A percentile compares a stretch with the other conserved stretches of the same genome.
Evolutionary conservation across 371 early-diverging fungal genomes (phyloP).

Genomic region (Mortierella polycephala): DNA sequence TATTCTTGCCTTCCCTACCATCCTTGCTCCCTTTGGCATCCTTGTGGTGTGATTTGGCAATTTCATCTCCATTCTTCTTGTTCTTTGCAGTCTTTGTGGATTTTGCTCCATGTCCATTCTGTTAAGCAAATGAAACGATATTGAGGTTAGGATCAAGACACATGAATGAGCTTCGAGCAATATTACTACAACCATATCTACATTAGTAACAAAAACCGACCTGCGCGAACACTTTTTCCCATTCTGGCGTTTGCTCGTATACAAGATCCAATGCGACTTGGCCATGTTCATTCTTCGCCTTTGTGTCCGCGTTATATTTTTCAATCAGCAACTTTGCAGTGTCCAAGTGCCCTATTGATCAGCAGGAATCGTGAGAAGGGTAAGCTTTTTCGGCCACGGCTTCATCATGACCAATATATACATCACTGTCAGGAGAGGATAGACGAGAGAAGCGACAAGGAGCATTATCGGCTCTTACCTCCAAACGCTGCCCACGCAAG

Average conservation of each 20-base stretch:
- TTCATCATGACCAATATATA: background rate
- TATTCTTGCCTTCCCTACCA: constrained; percentile 34
- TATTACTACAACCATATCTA: too few relatives aligned
- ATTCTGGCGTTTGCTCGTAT: constrained; percentile 68
- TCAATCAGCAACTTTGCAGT: constrained; percentile 68
- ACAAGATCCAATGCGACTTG: constrained; percentile 81
- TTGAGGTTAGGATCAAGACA: too few relatives aligned
- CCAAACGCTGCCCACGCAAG: constrained; percentile 94
- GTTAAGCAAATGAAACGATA: too few relatives aligned
- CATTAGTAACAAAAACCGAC: constrained; percentile 17
- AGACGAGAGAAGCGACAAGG: too few relatives aligned
- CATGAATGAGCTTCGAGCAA: too few relatives aligned
- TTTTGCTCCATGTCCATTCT: constrained; percentile 7
- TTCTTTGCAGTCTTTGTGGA: constrained; percentile 14
- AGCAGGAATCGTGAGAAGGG: background rate
- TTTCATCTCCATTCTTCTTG: constrained; percentile 29
- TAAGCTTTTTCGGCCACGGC: too few relatives aligned
- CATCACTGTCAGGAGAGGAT: too few relatives aligned
- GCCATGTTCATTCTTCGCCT: constrained; percentile 74
- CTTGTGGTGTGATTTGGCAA: constrained; percentile 12
- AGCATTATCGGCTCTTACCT: constrained; percentile 52
- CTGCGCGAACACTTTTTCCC: constrained; percentile 60
- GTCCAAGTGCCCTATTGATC: constrained; percentile 49
- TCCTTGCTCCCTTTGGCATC: constrained; percentile 28
- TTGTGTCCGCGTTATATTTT: constrained; percentile 70